Base-by-base conservation (phyloP, 2,329 filamentous ascomycete species). In the Claviceps capensis region DNA sequence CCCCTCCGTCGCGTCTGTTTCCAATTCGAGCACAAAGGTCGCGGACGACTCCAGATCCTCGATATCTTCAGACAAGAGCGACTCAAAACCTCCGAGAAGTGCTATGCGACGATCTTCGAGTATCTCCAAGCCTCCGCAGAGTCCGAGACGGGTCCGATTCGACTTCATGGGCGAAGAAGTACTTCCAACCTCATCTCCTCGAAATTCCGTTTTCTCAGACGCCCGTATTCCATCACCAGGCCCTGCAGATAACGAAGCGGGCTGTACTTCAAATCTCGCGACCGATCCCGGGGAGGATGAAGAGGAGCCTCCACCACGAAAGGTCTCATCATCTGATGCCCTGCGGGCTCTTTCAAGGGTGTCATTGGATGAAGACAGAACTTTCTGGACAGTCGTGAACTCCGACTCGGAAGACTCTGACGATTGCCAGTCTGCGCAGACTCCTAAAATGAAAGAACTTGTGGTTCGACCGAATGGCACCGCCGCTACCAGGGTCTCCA, bases 131-230 rank as follows among this genome's bases (percentile, higher is more conserved):
- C 71, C 73, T 50, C 67, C 65, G 5, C 69, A 71, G 44, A 81
- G 78, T 59, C 78, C 77, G n/a, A 73, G 79, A 34, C 72, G 78
- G 54, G 81, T 83, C 52, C 78, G 81, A 47, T 83, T 83, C 56
- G 74, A 81, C 40, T 74, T 83, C 46, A 73, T 74, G 61, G 79
- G 79, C 50, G 68, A 73, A 56, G 78, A 83, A 59, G 77, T 84
- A 38, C 66, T 81, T 53, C 78, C 80, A 19, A 81, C 79, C 46
- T 68, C 73, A 26, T 81, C 78, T 22, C 79, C 79, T 47, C 70
- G 72, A 55, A 56, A 62, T 52, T 58, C 66, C 52, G 62, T 67
- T 54, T 58, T 64, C 60, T 58, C 65, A 50, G 55, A 58, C 42
- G 61, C 60, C 7, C 58, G 60, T 52, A 55, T 62, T 49, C 49